Conservation (phyloP, 306 rosid species). For the Senna siamea region DNA sequence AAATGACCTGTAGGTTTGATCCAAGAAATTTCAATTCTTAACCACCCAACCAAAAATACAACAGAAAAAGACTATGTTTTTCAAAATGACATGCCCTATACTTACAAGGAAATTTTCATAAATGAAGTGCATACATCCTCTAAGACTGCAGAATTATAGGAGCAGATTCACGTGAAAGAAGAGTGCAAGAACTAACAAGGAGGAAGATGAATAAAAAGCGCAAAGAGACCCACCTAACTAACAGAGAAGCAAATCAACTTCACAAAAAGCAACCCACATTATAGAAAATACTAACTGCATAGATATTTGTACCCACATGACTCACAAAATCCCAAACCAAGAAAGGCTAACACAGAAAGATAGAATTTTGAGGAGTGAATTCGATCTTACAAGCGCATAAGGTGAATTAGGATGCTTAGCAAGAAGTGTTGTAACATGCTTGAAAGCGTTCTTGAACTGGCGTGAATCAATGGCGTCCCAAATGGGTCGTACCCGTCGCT, state of each 20-base stretch:
- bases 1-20: neutral
- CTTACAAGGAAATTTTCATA: neutral
- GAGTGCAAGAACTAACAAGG: neutral
- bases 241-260: neutral
- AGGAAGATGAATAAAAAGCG: neutral
- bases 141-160: no score
- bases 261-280: constrained; percentile 13
- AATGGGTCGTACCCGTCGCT: constrained; percentile 90
- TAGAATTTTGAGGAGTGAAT: neutral
- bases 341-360: neutral
- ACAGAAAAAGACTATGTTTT: neutral
- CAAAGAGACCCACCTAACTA: neutral
- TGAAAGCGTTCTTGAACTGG: constrained; percentile 88
- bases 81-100: neutral
- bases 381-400: constrained; percentile 66
- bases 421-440: constrained; percentile 69
- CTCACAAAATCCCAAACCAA: neutral
- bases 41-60: neutral
- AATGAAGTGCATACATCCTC: neutral
- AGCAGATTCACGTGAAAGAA: neutral
- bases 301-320: neutral
- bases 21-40: neutral
- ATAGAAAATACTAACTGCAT: neutral
- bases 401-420: constrained; percentile 81
- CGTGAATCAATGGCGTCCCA: constrained; percentile 99